A percentile compares a stretch with the other conserved stretches of the same genome.
phyloP scores from a whole-genome alignment of 2,329 filamentous ascomycete species.

The Pseudonectria foliicola region DNA sequence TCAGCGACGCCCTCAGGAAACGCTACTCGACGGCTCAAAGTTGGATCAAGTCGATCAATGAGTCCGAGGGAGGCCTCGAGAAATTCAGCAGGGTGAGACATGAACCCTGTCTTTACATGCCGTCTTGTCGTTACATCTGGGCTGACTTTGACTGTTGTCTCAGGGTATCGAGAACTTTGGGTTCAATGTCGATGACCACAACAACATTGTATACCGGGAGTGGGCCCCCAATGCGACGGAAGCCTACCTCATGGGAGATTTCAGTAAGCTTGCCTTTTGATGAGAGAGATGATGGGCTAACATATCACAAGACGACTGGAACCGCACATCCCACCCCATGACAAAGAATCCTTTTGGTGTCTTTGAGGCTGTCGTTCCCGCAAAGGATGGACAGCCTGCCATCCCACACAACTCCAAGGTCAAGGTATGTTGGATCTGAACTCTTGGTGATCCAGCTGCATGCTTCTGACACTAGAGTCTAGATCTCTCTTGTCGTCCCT shows the following conservation, averaged over 20 bases:
- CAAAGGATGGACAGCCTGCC: slow-evolving; percentile 63
- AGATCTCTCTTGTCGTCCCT: slow-evolving; percentile 80
- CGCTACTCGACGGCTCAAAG: slow-evolving; percentile 73
- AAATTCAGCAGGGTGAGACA: slow-evolving; percentile 78
- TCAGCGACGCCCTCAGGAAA: slow-evolving; percentile 66
- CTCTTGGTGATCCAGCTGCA: background rate
- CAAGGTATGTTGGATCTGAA: slow-evolving; percentile 56
- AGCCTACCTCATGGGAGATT: slow-evolving; percentile 87
- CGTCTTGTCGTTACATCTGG: background rate
- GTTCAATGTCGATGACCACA: slow-evolving; percentile 71
- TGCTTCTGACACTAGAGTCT: slow-evolving; percentile 7
- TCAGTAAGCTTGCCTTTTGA: slow-evolving; percentile 54
- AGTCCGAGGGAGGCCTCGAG: slow-evolving; percentile 80
- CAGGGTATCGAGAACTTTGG: slow-evolving; percentile 84
- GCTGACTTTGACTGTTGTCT: slow-evolving; percentile 3
- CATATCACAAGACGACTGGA: slow-evolving; percentile 65
- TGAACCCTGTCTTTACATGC: background rate
- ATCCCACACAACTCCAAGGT: slow-evolving; percentile 93
- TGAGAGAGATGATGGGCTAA: slow-evolving; percentile 18
- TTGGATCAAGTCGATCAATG: slow-evolving; percentile 80
- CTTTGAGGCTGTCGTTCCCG: slow-evolving; percentile 74
- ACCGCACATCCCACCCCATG: slow-evolving; percentile 78
- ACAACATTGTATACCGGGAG: slow-evolving; percentile 86
- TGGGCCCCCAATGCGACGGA: slow-evolving; percentile 88
- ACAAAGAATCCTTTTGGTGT: slow-evolving; percentile 77